These are phyloP conservation scores for Novymonas esmeraldas DNA, from an alignment of 208 protist species.

Conservation along the genomic window DNA sequence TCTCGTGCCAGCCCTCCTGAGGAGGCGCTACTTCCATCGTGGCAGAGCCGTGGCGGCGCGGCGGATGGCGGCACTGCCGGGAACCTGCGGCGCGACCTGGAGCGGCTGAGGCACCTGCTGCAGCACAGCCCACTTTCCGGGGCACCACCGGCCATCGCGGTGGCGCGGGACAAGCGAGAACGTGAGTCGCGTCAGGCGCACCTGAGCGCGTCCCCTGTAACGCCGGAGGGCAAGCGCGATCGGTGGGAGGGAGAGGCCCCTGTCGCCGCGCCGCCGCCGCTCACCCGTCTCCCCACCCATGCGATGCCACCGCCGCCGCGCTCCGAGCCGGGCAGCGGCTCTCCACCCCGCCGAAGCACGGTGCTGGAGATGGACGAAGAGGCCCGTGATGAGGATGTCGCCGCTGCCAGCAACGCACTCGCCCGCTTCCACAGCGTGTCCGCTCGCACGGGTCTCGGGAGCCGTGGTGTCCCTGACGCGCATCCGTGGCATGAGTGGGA, in stretches of 20 bases:
- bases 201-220: conserved; percentile 14
- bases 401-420: background rate
- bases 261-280: conserved; percentile 8
- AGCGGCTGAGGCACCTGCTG: conserved; percentile 24
- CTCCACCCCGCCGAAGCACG: conserved; percentile 9
- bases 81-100: conserved; percentile 19
- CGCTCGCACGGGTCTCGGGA: too few relatives aligned
- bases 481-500: conserved; percentile 40
- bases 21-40: too few relatives aligned
- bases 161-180: conserved; percentile 14
- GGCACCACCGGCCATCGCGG: too few relatives aligned
- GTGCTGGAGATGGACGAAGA: conserved; percentile 28
- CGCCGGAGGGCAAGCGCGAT: conserved; percentile 30
- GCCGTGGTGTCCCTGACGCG: background rate
- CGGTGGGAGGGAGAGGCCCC: conserved; percentile 2
- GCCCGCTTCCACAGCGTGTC: background rate
- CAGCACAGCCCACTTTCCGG: conserved; percentile 15
- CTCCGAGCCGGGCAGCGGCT: background rate
- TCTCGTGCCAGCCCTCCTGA: too few relatives aligned
- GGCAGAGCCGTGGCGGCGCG: background rate
- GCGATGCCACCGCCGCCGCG: background rate
- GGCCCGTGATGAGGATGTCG: background rate
- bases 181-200: conserved; percentile 3
- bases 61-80: background rate
- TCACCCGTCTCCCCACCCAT: background rate